These are phyloP conservation scores for Claviceps digitariae DNA, from an alignment of 2,329 filamentous ascomycete species.

Conservation along the genomic window DNA sequence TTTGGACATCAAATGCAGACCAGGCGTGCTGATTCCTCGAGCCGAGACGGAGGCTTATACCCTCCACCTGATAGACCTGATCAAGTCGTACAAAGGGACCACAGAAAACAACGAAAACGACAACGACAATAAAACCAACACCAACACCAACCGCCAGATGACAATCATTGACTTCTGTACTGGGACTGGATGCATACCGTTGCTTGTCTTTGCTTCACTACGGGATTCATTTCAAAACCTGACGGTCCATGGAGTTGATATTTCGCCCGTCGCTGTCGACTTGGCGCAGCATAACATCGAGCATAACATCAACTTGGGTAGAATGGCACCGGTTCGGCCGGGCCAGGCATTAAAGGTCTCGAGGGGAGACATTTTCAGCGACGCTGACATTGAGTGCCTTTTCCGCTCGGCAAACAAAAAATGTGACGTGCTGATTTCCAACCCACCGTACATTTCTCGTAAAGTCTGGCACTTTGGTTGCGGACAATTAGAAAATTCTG, in stretches of 20 bases:
- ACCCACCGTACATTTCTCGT: constrained; percentile 80
- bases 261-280: constrained; percentile 49
- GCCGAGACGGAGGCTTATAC: constrained; percentile 61
- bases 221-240: constrained; percentile 26
- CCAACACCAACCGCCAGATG: constrained; percentile 22
- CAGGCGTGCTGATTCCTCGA: constrained; percentile 77
- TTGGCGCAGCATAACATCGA: constrained; percentile 53
- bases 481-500: constrained; percentile 50
- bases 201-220: constrained; percentile 57
- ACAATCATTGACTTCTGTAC: constrained; percentile 76
- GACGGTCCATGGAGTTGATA: constrained; percentile 56
- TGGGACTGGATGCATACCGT: constrained; percentile 78
- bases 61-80: constrained; percentile 35
- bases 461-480: constrained; percentile 24
- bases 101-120: neutral
- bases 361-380: constrained; percentile 35
- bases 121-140: too few relatives aligned
- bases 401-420: constrained; percentile 6
- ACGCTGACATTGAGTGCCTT: constrained; percentile 21
- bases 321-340: constrained; percentile 9
- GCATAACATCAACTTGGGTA: constrained; percentile 39
- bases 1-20: constrained; percentile 62
- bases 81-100: constrained; percentile 17
- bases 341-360: constrained; percentile 28
- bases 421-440: constrained; percentile 63